Base-by-base conservation (phyloP, 2,329 filamentous ascomycete species). In the Neonectria faginata region DNA sequence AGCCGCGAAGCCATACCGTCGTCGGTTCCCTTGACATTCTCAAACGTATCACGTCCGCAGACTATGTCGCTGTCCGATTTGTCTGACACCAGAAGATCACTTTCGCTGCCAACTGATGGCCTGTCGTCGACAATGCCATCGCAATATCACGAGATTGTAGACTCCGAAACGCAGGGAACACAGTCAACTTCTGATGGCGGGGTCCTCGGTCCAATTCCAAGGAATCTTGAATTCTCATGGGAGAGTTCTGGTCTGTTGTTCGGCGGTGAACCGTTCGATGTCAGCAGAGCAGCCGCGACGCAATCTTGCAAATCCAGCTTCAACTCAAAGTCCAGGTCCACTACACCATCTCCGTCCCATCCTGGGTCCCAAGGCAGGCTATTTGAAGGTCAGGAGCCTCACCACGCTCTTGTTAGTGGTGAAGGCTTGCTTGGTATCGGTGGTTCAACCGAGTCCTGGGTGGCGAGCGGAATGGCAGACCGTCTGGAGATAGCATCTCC, bases 11-110 rank as follows among this genome's bases (percentile, higher is more conserved):
- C 6, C 16, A 41, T n/a, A 41, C 7, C 3, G 39, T 6, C 33
- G 2, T 18, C 2, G 0, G 0, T 54, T 3, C 29, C 31, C 2
- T 16, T 1, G 0, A 1, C 12, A 10, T 0, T 11, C 0, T 1
- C 4, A 0, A 20, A 18, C 11, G 0, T 12, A 39, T 9, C 1
- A 0, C 14, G 0, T 1, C 1, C n/a, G 0, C 18, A 27, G 5
- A 7, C 0, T 1, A 18, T 52, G 25, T 14, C 63, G 12, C 2
- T 0, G 3, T 54, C 64, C 2, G n/a, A 36, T 0, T 0, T 29
- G 7, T 67, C 59, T 0, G 54, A 29, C 0, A 56, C 54, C 0
- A 64, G 65, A 1, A 1, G 11, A 6, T 64, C 39, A 1, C 5
- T 27, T 0, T 8, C 64, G 31, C 2, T n/a, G 0, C 58, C 58